These are phyloP conservation scores for Ceratocystis papillata DNA, from an alignment of 2,329 filamentous ascomycete genomes.

Conservation along the genomic window DNA sequence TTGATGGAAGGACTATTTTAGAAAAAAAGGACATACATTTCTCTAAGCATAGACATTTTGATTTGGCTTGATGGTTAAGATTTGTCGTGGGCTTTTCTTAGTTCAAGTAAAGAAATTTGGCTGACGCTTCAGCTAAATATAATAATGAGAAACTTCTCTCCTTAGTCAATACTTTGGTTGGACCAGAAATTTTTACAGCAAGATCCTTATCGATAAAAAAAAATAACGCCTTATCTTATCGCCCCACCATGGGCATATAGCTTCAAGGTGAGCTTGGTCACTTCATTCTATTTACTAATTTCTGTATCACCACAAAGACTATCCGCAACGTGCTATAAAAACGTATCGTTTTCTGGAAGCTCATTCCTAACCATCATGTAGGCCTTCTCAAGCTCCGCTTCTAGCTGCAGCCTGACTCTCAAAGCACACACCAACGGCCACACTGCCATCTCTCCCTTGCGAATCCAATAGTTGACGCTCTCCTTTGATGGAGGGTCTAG, in stretches of 20 bases:
- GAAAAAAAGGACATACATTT: slow-evolving; percentile 19
- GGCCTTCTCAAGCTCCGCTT: slow-evolving; percentile 75
- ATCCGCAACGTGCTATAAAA: slow-evolving; percentile 14
- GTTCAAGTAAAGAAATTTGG: slow-evolving; percentile 10
- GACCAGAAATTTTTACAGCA: slow-evolving; percentile 23
- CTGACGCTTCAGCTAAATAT: slow-evolving; percentile 14
- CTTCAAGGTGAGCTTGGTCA: not conserved
- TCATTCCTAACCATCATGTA: slow-evolving; percentile 65
- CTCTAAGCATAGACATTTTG: slow-evolving; percentile 25
- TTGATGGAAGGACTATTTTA: not conserved
- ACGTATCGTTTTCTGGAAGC: slow-evolving; percentile 24
- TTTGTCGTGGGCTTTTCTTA: not conserved
- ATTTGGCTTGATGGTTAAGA: not conserved
- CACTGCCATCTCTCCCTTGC: slow-evolving; percentile 72
- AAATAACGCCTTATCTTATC: slow-evolving; percentile 18
- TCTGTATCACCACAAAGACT: not conserved
- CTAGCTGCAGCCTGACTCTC: slow-evolving; percentile 70
- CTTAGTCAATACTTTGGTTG: slow-evolving; percentile 4
- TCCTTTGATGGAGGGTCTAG: slow-evolving; percentile 72
- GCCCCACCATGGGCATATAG: slow-evolving; percentile 1
- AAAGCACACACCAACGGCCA: slow-evolving; percentile 83
- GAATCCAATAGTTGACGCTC: slow-evolving; percentile 73
- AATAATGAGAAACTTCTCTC: slow-evolving; percentile 1
- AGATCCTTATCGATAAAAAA: slow-evolving; percentile 22
- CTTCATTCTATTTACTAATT: not conserved